phyloP scores from a whole-genome alignment of 331 rosid genomes.

The Pyracantha coccinea region DNA sequence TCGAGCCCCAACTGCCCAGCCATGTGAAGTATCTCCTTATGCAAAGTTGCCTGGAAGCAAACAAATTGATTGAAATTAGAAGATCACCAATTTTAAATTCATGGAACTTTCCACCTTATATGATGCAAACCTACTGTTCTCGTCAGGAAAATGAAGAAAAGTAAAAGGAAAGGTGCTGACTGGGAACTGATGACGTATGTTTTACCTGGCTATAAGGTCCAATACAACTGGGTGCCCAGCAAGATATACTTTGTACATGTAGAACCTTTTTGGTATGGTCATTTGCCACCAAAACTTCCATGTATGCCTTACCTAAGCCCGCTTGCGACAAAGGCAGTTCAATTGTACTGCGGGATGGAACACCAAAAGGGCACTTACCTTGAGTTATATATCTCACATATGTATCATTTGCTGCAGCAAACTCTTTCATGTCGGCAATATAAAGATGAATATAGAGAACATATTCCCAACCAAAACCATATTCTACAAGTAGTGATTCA shows the following conservation, averaged over 20 bases:
- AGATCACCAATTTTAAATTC: not conserved
- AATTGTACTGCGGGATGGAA: conserved; percentile 94
- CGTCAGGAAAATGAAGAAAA: not conserved
- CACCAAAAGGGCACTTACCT: conserved; percentile 82
- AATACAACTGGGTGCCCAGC: conserved; percentile 99
- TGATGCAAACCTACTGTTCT: not conserved
- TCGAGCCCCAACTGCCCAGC: conserved; percentile 97
- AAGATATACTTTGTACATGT: conserved; percentile 90
- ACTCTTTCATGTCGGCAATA: conserved; percentile 74
- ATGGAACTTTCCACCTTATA: not conserved
- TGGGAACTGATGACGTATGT: not conserved
- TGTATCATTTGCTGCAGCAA: conserved; percentile 71
- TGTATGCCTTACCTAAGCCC: conserved; percentile 62
- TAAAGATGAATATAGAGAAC: conserved; percentile 87
- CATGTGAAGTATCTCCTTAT: conserved; percentile 83
- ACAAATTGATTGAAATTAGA: not conserved
- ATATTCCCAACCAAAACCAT: conserved; percentile 74
- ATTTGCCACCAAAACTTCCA: conserved; percentile 79
- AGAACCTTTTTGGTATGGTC: conserved; percentile 72
- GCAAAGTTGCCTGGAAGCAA: conserved; percentile 76
- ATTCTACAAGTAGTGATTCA: conserved; percentile 43
- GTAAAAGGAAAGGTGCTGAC: not conserved
- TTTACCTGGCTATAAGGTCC: conserved; percentile 99
- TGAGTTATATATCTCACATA: conserved; percentile 73
- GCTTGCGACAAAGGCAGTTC: conserved; percentile 69